Evolutionary conservation across 768 basidiomycete genomes (phyloP).

Genomic region (Lactarius deliciosus): DNA sequence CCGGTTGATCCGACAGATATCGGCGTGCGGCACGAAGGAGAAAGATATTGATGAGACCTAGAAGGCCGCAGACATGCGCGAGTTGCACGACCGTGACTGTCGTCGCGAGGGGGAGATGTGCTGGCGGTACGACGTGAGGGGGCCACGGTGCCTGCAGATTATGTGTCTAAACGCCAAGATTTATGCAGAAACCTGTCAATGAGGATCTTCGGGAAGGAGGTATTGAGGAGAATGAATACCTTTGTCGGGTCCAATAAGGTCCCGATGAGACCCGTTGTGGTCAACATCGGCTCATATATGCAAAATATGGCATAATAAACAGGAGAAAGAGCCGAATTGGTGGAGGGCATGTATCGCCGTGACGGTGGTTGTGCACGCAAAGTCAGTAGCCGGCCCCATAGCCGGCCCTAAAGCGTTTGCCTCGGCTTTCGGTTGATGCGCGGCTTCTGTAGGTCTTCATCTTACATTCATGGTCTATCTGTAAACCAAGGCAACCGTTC

Average conservation of each 20-base stretch:
- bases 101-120: slow-evolving; percentile 57
- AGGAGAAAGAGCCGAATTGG: slow-evolving; percentile 64
- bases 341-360: slow-evolving; percentile 38
- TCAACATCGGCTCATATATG: slow-evolving; percentile 69
- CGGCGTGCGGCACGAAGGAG: slow-evolving; percentile 59
- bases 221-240: slow-evolving; percentile 40
- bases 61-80: slow-evolving; percentile 72
- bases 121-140: slow-evolving; percentile 44
- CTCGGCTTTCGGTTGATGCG: slow-evolving; percentile 1
- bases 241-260: slow-evolving; percentile 62
- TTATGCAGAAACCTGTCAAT: slow-evolving; percentile 9
- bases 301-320: slow-evolving; percentile 75
- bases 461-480: slow-evolving; percentile 58
- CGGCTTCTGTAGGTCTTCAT: slow-evolving; percentile 35
- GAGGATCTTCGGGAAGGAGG: slow-evolving; percentile 12
- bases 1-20: slow-evolving; percentile 56
- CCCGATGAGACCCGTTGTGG: slow-evolving; percentile 63
- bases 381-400: no score
- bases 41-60: slow-evolving; percentile 70
- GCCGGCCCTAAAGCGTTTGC: slow-evolving; percentile 34
- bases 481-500: slow-evolving; percentile 66
- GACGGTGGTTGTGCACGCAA: neutral
- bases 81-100: slow-evolving; percentile 72
- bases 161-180: slow-evolving; percentile 49
- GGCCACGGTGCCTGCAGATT: slow-evolving; percentile 79